Percentiles rank a stretch among this genome's conserved stretches.
These are phyloP conservation scores for Monilinia fructigena DNA, from an alignment of 2,329 filamentous ascomycete species.

Conservation along the genomic window DNA sequence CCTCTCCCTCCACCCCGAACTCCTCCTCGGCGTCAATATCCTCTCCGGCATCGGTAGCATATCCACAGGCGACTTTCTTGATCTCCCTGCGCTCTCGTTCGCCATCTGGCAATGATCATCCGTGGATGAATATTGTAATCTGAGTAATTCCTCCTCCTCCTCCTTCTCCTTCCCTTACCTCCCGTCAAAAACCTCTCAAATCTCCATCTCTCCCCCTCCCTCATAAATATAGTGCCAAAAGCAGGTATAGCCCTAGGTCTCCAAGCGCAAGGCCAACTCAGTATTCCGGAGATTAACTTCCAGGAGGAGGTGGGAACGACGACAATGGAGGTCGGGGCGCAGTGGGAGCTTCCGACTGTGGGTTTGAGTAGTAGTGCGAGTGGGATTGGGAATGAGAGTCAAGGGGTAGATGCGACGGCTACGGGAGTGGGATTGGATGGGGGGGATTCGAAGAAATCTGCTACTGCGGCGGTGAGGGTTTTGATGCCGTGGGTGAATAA, in stretches of 20 bases:
- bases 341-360: not conserved
- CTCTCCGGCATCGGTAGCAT: not conserved
- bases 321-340: not conserved
- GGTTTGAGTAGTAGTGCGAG: conserved; percentile 5
- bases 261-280: not conserved
- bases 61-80: conserved; percentile 12
- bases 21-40: conserved; percentile 20
- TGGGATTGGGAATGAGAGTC: not conserved
- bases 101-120: conserved; percentile 13
- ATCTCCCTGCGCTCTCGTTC: conserved; percentile 6
- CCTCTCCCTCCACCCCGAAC: conserved; percentile 1
- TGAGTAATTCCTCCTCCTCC: not conserved
- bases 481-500: not conserved
- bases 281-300: not conserved
- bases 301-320: conserved; percentile 2
- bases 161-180: not conserved
- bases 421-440: not conserved
- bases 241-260: conserved; percentile 9
- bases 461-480: not conserved
- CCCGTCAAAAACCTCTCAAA: not conserved
- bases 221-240: conserved; percentile 16
- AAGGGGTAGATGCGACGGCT: too few species aligned
- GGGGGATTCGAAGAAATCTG: not conserved
- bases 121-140: conserved; percentile 9
- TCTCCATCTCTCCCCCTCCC: not conserved